Evolutionary conservation across 306 rosid species (phyloP), one percentile per base, ranked within the genome.

Genomic region (Medicago lupulina): DNA sequence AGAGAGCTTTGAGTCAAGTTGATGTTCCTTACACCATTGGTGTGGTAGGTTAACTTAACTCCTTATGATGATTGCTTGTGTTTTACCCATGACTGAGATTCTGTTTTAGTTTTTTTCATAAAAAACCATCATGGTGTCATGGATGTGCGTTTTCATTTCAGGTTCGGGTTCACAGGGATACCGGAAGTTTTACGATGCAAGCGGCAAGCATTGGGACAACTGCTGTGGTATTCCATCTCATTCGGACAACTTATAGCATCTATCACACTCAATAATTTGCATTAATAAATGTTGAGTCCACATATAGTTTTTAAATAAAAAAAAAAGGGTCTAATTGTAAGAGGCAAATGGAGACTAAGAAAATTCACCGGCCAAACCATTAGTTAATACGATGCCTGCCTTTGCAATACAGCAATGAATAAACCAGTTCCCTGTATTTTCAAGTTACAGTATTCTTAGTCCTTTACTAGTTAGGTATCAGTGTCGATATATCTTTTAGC

Each of bases 141-240:
- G 16, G 39, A 21, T 58, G 39, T 84, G 60, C 58, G 67, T 75
- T 67, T 34, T 43, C 67, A 62, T 28, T 81, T 68, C 82, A 95
- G 98, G 83, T 95, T 84, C 88, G 86, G 28, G 80, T 80, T 74
- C 79, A 85, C 71, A 78, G 82, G 80, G 90, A 85, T 47, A 23
- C 76, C 59, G 78, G 47, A 54, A 83, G 50, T 71, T 77, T 58
- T 11, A 85, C 84, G 82, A 62, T 28, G 58, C 84, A 71, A 82
- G 62, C 85, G 19, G 83, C 97, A 16, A 90, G 83, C 70, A 39
- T 88, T 77, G 99, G 98, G 77, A 90, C 98, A 53, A 95, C 99
- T 65, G 97, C 99, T 5, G 97, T 89, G 97, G 97, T 92, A 83
- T 73, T 57, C 15, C 66, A 69, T 46, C 49, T 60, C 72, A 61